phyloP scores from a whole-genome alignment of 2,329 filamentous ascomycete genomes.

The Blastomyces percursus region DNA sequence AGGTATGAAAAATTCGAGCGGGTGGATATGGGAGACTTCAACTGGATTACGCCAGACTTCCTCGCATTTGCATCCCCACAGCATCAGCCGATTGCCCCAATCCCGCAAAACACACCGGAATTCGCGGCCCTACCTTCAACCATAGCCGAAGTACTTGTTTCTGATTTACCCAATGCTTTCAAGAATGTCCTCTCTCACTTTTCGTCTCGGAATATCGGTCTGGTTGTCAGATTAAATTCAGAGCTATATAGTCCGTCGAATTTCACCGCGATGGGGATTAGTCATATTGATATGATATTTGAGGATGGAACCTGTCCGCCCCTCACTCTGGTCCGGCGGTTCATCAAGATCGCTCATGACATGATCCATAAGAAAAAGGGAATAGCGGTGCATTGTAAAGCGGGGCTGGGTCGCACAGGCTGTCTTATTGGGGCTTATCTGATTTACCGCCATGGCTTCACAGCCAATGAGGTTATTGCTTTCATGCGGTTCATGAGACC shows the following conservation, averaged over 20 bases:
- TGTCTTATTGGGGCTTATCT: conserved; percentile 96
- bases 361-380: conserved; percentile 87
- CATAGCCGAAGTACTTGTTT: conserved; percentile 58
- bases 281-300: conserved; percentile 98
- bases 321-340: conserved; percentile 78
- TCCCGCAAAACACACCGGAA: conserved; percentile 60
- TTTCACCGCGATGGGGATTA: conserved; percentile 89
- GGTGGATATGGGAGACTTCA: conserved; percentile 98
- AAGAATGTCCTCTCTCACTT: conserved; percentile 94
- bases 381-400: conserved; percentile 98
- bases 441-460: conserved; percentile 95
- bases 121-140: conserved; percentile 66
- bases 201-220: conserved; percentile 71
- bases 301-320: conserved; percentile 95
- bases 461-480: conserved; percentile 90
- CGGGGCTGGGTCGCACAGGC: conserved; percentile 85
- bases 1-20: conserved; percentile 88
- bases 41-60: conserved; percentile 95
- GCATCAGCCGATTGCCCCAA: conserved; percentile 61
- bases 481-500: conserved; percentile 99
- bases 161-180: conserved; percentile 71
- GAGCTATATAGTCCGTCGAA: conserved; percentile 94
- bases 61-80: conserved; percentile 94
- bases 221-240: conserved; percentile 92
- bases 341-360: conserved; percentile 88